Conservation (phyloP, 805 yeast species). For the Monosporozyma solicola region DNA sequence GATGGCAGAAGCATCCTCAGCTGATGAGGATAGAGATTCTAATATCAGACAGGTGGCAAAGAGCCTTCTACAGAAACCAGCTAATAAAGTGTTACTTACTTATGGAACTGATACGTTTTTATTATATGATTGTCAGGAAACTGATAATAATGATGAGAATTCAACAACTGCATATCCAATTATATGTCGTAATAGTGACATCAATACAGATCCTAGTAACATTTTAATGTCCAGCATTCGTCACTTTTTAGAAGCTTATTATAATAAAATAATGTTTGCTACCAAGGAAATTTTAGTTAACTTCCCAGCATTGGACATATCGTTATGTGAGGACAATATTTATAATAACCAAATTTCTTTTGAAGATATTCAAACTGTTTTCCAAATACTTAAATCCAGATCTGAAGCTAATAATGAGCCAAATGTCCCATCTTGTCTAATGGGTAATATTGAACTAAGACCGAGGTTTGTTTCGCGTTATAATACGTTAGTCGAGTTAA, state of each 20-base stretch:
- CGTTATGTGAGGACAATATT: slow-evolving; percentile 27
- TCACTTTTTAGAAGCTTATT: slow-evolving; percentile 16
- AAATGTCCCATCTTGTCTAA: slow-evolving; percentile 15
- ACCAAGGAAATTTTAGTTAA: slow-evolving; percentile 23
- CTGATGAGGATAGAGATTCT: slow-evolving; percentile 5
- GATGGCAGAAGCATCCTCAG: background rate
- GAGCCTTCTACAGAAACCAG: slow-evolving; percentile 9
- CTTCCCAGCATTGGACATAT: slow-evolving; percentile 25
- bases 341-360: slow-evolving; percentile 27
- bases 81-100: slow-evolving; percentile 14
- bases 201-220: slow-evolving; percentile 12
- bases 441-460: slow-evolving; percentile 13
- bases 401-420: slow-evolving; percentile 16
- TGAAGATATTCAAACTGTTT: slow-evolving; percentile 26
- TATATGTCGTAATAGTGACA: slow-evolving; percentile 14
- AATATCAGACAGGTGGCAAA: slow-evolving; percentile 16
- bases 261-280: slow-evolving; percentile 17
- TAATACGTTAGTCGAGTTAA: slow-evolving; percentile 28
- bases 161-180: slow-evolving; percentile 9
- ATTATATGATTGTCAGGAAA: slow-evolving; percentile 16
- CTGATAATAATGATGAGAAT: slow-evolving; percentile 4
- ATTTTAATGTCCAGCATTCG: slow-evolving; percentile 20
- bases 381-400: slow-evolving; percentile 21
- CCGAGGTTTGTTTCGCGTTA: slow-evolving; percentile 29
- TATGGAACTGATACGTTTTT: slow-evolving; percentile 17